These are phyloP conservation scores for Oenanthe javanica DNA, from an alignment of 140 eudicot genomes.

Conservation along the genomic window DNA sequence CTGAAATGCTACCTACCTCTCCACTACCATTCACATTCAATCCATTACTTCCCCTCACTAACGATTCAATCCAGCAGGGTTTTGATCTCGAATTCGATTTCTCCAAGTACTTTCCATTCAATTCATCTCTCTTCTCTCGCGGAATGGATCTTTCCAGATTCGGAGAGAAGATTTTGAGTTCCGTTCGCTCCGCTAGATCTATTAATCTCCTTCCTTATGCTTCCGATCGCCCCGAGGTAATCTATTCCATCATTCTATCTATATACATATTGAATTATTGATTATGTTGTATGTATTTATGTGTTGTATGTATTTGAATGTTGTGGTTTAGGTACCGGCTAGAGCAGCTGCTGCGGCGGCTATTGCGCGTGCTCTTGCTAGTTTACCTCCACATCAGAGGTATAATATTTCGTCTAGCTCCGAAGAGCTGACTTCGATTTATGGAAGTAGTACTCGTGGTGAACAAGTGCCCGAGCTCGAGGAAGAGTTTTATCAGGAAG, in stretches of 20 bases:
- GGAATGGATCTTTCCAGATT: constrained; percentile 84
- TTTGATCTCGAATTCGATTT: constrained; percentile 27
- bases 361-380: constrained; percentile 91
- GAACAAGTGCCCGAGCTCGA: constrained; percentile 74
- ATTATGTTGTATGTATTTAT: neutral
- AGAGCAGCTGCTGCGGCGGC: constrained; percentile 98
- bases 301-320: neutral
- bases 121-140: constrained; percentile 65
- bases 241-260: neutral
- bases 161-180: constrained; percentile 79
- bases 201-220: constrained; percentile 49
- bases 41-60: constrained; percentile 48
- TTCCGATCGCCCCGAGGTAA: constrained; percentile 88
- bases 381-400: constrained; percentile 83
- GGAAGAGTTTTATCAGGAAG: constrained; percentile 94
- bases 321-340: constrained; percentile 63
- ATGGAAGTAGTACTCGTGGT: constrained; percentile 62
- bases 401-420: constrained; percentile 74
- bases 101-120: constrained; percentile 48
- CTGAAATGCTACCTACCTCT: constrained; percentile 56
- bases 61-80: constrained; percentile 37
- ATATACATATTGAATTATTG: neutral
- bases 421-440: constrained; percentile 74
- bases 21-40: constrained; percentile 51
- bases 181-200: constrained; percentile 91